Evolutionary conservation across 768 basidiomycete species (phyloP).

Genomic region (Pisolithus marmoratus): DNA sequence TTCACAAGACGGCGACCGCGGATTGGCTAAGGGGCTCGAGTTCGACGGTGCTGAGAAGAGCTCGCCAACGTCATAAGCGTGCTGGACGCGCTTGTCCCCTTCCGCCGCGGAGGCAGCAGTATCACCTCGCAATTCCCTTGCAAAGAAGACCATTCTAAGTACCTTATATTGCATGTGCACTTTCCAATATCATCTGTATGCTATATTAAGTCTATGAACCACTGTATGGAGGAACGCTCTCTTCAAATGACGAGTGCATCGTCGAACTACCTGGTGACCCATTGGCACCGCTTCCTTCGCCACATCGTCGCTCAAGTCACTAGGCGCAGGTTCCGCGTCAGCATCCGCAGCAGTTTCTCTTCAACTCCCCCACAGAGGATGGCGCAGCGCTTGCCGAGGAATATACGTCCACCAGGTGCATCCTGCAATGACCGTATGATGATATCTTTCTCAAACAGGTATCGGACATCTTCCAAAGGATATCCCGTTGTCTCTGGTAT

Average conservation of each 20-base stretch:
- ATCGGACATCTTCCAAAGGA: conserved; percentile 33
- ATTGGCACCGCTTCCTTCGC: not conserved
- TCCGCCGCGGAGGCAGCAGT: not conserved
- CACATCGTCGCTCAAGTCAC: not conserved
- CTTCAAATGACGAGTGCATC: not conserved
- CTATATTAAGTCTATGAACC: too few relatives aligned
- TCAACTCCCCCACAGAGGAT: conserved; percentile 23
- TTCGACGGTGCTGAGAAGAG: not conserved
- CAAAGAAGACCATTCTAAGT: too few relatives aligned
- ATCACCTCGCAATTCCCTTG: too few relatives aligned
- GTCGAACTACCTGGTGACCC: not conserved
- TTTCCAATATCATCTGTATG: too few relatives aligned
- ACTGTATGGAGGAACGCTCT: not conserved
- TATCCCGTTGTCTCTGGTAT: conserved; percentile 38
- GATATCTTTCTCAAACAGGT: conserved; percentile 30
- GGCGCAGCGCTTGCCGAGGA: conserved; percentile 20
- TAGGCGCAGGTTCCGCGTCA: not conserved
- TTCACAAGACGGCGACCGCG: conserved; percentile 13
- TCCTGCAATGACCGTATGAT: conserved; percentile 26
- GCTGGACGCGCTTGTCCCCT: not conserved
- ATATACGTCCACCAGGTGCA: conserved; percentile 27
- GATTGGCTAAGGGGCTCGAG: not conserved
- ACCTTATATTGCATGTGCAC: too few relatives aligned
- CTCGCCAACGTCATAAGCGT: not conserved
- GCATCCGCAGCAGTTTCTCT: not conserved